Percentiles rank a stretch among this genome's conserved stretches.
These are phyloP conservation scores for Amesomyces nigricolor DNA, from an alignment of 2,329 filamentous ascomycete species.

Conservation along the genomic window DNA sequence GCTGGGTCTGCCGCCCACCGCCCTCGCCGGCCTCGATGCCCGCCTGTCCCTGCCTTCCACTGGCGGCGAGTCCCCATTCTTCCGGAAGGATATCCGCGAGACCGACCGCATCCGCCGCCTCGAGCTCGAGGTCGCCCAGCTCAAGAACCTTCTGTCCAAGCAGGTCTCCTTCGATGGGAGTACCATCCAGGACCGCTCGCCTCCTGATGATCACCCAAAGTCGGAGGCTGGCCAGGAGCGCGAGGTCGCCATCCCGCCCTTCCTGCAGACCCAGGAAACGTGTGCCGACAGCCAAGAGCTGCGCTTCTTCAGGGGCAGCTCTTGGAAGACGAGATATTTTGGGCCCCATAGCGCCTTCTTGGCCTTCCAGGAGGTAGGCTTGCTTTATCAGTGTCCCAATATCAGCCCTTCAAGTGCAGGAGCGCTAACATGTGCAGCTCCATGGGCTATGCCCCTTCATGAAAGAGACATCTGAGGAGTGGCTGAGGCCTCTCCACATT, in stretches of 20 bases:
- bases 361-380: constrained; percentile 49
- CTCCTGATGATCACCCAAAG: constrained; percentile 23
- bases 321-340: constrained; percentile 56
- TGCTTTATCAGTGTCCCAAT: too few species aligned
- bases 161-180: constrained; percentile 45
- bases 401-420: neutral
- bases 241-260: constrained; percentile 27
- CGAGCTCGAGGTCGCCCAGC: constrained; percentile 53
- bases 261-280: constrained; percentile 31
- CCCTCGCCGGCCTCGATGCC: constrained; percentile 42
- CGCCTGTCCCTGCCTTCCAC: constrained; percentile 39
- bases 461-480: constrained; percentile 57
- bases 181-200: constrained; percentile 37
- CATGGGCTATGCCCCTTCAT: constrained; percentile 55
- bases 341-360: constrained; percentile 57
- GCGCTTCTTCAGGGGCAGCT: constrained; percentile 53
- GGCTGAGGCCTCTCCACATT: constrained; percentile 53
- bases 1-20: constrained; percentile 40
- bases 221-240: constrained; percentile 19
- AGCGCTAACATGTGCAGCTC: constrained; percentile 30
- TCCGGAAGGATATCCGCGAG: constrained; percentile 42
- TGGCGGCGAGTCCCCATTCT: constrained; percentile 32
- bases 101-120: constrained; percentile 54
- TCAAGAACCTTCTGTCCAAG: constrained; percentile 47
- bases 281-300: constrained; percentile 47